Conservation (phyloP, 2,329 filamentous ascomycete species). For the Byssochlamys sp. region DNA sequence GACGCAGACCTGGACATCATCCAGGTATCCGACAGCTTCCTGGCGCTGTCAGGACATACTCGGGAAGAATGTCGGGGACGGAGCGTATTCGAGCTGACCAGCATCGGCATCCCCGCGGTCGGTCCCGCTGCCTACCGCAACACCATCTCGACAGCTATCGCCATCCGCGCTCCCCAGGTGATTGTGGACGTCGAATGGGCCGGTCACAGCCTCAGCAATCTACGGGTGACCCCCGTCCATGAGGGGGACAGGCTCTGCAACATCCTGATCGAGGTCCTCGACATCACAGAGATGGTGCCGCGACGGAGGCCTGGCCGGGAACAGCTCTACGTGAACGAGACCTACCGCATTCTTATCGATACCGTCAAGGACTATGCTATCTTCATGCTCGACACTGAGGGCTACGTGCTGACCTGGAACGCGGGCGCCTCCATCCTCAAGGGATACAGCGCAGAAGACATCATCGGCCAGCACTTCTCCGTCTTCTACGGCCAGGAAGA, state of each 20-base stretch:
- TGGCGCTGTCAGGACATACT: constrained; percentile 21
- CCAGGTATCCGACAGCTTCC: constrained; percentile 38
- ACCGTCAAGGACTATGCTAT: constrained; percentile 55
- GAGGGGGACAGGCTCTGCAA: constrained; percentile 31
- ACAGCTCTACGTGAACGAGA: constrained; percentile 42
- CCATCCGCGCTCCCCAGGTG: constrained; percentile 25
- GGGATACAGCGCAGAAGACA: constrained; percentile 46
- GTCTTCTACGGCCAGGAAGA: constrained; percentile 48
- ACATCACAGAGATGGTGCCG: constrained; percentile 23
- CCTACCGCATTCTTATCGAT: constrained; percentile 53
- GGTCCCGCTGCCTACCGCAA: constrained; percentile 27
- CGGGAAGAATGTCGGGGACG: constrained; percentile 27
- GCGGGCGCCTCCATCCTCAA: constrained; percentile 47
- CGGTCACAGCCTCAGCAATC: constrained; percentile 10
- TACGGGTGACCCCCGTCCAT: constrained; percentile 37
- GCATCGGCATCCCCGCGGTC: constrained; percentile 23
- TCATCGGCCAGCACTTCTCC: constrained; percentile 51
- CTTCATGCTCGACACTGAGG: constrained; percentile 50
- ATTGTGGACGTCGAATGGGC: constrained; percentile 18
- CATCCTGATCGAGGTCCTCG: constrained; percentile 35
- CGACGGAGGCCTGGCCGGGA: constrained; percentile 24
- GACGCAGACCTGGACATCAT: constrained; percentile 27
- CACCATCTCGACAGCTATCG: constrained; percentile 28
- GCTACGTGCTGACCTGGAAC: constrained; percentile 52
- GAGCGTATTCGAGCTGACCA: constrained; percentile 33